phyloP scores from a whole-genome alignment of 257 asterid species.

The Capsicum pubescens region DNA sequence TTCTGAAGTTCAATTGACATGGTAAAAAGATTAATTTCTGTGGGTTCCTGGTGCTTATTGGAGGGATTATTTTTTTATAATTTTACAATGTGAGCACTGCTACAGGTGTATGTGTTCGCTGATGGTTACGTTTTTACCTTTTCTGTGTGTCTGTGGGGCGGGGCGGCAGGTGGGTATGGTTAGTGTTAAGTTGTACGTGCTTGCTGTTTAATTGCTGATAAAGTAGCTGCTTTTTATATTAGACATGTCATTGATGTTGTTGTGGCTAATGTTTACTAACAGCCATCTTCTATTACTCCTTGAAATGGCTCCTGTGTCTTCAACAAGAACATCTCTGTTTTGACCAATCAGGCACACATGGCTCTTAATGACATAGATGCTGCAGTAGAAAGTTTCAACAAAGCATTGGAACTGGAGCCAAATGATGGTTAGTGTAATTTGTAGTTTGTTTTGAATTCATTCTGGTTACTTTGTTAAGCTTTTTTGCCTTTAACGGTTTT shows the following conservation, averaged over 20 bases:
- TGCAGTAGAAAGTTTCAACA: conserved; percentile 85
- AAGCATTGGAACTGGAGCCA: conserved; percentile 92
- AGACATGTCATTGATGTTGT: background rate
- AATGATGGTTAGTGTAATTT: conserved; percentile 73
- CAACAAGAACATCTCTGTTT: conserved; percentile 23
- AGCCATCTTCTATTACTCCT: background rate
- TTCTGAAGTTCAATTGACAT: background rate
- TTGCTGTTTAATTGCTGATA: background rate
- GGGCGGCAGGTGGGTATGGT: background rate
- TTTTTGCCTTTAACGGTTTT: background rate
- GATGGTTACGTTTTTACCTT: background rate
- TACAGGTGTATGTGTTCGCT: background rate
- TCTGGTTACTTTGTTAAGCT: background rate
- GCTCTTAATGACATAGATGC: conserved; percentile 94
- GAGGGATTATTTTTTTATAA: background rate
- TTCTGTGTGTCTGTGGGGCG: background rate
- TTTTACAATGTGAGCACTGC: background rate
- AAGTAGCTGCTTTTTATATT: background rate
- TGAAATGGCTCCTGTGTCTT: background rate
- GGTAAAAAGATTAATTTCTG: background rate
- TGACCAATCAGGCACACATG: conserved; percentile 69
- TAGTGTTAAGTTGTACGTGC: background rate
- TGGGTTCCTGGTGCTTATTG: background rate
- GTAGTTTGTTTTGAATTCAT: background rate
- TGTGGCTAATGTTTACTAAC: background rate